Base-by-base conservation (phyloP, 2,329 filamentous ascomycete species). In the Leptographium lundbergii region DNA sequence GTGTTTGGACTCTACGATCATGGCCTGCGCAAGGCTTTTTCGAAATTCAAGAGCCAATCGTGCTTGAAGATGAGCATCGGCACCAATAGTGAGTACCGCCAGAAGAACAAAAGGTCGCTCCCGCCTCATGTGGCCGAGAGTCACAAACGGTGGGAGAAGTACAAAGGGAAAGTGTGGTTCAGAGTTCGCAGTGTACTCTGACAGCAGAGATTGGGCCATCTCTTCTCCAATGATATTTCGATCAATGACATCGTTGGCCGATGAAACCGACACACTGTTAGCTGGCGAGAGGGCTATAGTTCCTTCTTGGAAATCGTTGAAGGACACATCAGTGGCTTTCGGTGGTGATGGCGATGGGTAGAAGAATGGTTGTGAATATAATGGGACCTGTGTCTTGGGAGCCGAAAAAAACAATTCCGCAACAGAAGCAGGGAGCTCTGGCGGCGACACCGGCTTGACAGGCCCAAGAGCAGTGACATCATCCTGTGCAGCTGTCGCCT, bases 81-180 rank as follows among this genome's bases (percentile, higher is more conserved):
- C 56, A 17, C 52, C 42, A 14, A 52, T 56, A 6, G 59, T 36
- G 45, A 65, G 61, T 29, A 65, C 36, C n/a, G 63, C 65, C 25
- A 66, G 60, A 11, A 67, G 58, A 14, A 66, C 56, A 19, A 54
- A 62, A 0, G 65, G 64, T 27, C 64, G 61, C 42, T 65, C 60
- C 7, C 62, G 59, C 7, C 65, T 61, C 56, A 67, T 61, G 53
- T 57, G 59, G 22, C 42, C 45, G 1, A 65, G 54, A 2, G 60
- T 61, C 19, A 57, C 57, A 9, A 59, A 59, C 13, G 61, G 48
- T 0, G 61, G 56, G 34, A 66, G 56, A 6, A 60, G 54, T 34
- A 65, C 61, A 53, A 65, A 67, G 4, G 64, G 64, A 10, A 64
- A 62, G 22, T 61, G 56, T 19, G 48, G 54, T 6, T 59, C 60